Evolutionary conservation across 768 basidiomycete species (phyloP).

Genomic region (Leccinum ochraceum): DNA sequence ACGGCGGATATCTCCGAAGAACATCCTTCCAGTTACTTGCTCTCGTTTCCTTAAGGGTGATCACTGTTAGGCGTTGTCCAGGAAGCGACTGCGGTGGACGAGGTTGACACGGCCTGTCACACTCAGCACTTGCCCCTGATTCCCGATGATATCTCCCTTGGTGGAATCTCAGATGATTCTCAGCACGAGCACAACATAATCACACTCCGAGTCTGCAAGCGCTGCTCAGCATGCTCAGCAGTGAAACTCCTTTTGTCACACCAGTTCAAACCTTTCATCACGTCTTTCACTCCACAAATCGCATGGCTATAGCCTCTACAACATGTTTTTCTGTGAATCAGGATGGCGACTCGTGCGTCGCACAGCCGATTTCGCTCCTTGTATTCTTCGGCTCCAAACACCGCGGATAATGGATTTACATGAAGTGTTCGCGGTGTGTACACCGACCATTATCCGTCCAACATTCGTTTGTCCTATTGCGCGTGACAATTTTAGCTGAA

Average conservation of each 20-base stretch:
- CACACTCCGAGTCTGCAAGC: neutral
- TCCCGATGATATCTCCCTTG: neutral
- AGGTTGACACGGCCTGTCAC: neutral
- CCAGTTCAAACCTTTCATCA: neutral
- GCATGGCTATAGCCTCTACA: neutral
- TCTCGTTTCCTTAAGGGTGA: neutral
- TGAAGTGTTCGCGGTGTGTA: neutral
- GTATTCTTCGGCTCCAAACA: neutral
- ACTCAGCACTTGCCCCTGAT: neutral
- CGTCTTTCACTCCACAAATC: neutral
- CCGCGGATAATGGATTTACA: neutral
- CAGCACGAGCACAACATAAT: neutral
- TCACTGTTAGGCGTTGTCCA: neutral
- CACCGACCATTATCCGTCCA: neutral
- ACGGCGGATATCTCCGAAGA: neutral
- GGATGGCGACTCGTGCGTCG: neutral
- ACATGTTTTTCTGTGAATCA: neutral
- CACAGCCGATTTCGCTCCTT: neutral
- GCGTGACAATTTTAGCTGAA: neutral
- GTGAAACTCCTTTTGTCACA: neutral
- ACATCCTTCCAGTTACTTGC: neutral
- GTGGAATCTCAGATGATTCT: neutral
- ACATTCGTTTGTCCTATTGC: neutral
- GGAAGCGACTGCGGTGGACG: neutral
- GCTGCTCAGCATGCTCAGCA: neutral